phyloP scores from a whole-genome alignment of 2,329 filamentous ascomycete genomes.

The Chaetothyriales sp. region DNA sequence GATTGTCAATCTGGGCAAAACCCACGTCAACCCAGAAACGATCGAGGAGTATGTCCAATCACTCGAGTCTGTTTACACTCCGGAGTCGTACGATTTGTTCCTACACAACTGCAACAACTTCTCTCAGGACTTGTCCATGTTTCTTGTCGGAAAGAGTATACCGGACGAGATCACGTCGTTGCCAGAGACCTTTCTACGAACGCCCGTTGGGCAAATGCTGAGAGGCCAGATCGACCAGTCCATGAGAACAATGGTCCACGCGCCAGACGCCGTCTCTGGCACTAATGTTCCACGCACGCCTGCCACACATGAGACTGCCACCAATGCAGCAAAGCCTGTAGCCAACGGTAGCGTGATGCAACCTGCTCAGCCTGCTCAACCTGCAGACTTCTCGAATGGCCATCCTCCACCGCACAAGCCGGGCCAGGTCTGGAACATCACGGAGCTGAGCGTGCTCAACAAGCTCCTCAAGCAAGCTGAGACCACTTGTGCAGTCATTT shows the following conservation, averaged over 20 bases:
- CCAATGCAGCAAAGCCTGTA: constrained; percentile 1
- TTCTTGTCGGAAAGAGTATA: constrained; percentile 76
- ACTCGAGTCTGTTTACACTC: constrained; percentile 65
- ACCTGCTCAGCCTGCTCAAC: constrained; percentile 7
- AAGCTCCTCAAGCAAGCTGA: constrained; percentile 45
- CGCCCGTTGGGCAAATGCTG: constrained; percentile 78
- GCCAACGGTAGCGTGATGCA: constrained; percentile 6
- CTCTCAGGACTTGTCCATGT: constrained; percentile 80
- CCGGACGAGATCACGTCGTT: constrained; percentile 75
- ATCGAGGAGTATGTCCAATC: constrained; percentile 81
- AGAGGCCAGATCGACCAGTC: constrained; percentile 58
- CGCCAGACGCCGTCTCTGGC: constrained; percentile 28
- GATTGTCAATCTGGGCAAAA: constrained; percentile 58
- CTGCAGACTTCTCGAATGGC: constrained; percentile 3
- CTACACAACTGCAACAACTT: constrained; percentile 97
- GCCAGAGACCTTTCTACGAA: constrained; percentile 70
- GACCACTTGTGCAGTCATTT: constrained; percentile 62
- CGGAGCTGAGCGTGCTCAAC: constrained; percentile 47
- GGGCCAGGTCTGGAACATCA: constrained; percentile 48
- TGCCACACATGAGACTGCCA: constrained; percentile 10
- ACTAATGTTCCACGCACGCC: constrained; percentile 8
- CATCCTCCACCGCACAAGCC: neutral
- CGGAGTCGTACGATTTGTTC: constrained; percentile 80
- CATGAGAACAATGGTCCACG: constrained; percentile 50
- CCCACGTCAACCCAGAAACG: constrained; percentile 64